Base-by-base conservation (phyloP, 1,284 basidiomycete species). In the Ceratorhiza oryzae-sativae region DNA sequence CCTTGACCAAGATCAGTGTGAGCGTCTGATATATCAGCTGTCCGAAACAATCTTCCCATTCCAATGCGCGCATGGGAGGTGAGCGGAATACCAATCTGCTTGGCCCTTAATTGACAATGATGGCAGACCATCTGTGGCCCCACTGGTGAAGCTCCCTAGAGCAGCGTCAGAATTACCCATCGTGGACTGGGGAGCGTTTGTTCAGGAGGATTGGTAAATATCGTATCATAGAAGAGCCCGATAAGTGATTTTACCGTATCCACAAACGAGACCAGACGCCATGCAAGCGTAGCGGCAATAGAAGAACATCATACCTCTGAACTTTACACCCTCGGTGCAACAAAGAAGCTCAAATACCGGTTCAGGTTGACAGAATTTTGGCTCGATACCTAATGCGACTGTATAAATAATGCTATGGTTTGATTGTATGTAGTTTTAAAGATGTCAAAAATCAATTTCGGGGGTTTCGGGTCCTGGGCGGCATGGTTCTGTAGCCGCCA, bases 1-100 rank as follows among this genome's bases (percentile, higher is more conserved):
- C 0, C 84, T 98, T 59, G 86, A 83, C 18, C 71, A 80, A 2
- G 84, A 85, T 41, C 93, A 97, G 78, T 93, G 93, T 79, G 79
- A 85, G 75, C 83, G 84, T 34, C 85, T 98, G 46, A 82, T 98
- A 42, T 76, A 78, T 5, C 85, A 88, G 75, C 83, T 98, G 25
- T 84, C 88, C 2, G 78, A 85, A 72, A 93, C 93, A 0, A 84
- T 86, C 1, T 90, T 93, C 76, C 95, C 96, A 0, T 97, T 97
- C 80, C 92, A 93, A 78, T 98, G 96, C 81, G 96, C 96, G 18
- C 96, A 98, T 80, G 96, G 95, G 0, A 73, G 82, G 74, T 79
- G 49, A 15, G 78, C 18, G n/a, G 4, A 18, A 18, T 18, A 45
- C 9, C 6, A 45, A 45, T 72, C 23, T 58, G 32, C n/a, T 18